These are phyloP conservation scores for Lindgomyces ingoldianus DNA, from an alignment of 495 filamentous ascomycete species.

Conservation along the genomic window DNA sequence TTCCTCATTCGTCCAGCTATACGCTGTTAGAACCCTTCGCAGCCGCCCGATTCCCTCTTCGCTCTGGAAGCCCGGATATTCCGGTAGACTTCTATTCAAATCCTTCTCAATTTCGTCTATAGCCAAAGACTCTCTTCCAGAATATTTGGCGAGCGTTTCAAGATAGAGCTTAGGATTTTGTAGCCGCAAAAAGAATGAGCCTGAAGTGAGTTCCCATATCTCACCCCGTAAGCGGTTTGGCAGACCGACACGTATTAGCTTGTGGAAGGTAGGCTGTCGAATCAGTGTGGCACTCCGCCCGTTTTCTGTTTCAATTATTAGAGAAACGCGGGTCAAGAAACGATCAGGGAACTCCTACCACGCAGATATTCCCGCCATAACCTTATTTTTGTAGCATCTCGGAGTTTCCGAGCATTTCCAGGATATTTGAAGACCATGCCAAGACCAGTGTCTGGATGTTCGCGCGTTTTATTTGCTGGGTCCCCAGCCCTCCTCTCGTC, in stretches of 20 bases:
- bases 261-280: slow-evolving; percentile 95
- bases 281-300: slow-evolving; percentile 89
- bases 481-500: slow-evolving; percentile 51
- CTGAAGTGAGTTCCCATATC: slow-evolving; percentile 92
- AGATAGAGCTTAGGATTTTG: slow-evolving; percentile 79
- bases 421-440: slow-evolving; percentile 94
- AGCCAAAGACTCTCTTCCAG: slow-evolving; percentile 81
- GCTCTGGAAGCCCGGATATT: slow-evolving; percentile 96
- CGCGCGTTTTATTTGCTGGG: slow-evolving; percentile 16
- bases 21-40: slow-evolving; percentile 86
- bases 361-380: slow-evolving; percentile 94
- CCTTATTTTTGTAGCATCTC: slow-evolving; percentile 95
- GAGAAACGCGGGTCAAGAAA: neutral
- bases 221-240: slow-evolving; percentile 92
- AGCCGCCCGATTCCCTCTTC: slow-evolving; percentile 92
- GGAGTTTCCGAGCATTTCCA: slow-evolving; percentile 90
- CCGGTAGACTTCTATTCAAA: slow-evolving; percentile 89
- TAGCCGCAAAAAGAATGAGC: slow-evolving; percentile 82
- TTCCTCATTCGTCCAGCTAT: slow-evolving; percentile 92
- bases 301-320: slow-evolving; percentile 62
- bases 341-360: slow-evolving; percentile 26
- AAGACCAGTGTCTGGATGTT: slow-evolving; percentile 83
- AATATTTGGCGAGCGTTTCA: slow-evolving; percentile 79
- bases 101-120: slow-evolving; percentile 99
- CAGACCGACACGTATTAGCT: slow-evolving; percentile 90